These are phyloP conservation scores for Pseudoneurospora amorphoporcata DNA, from an alignment of 495 filamentous ascomycete genomes.

Conservation along the genomic window DNA sequence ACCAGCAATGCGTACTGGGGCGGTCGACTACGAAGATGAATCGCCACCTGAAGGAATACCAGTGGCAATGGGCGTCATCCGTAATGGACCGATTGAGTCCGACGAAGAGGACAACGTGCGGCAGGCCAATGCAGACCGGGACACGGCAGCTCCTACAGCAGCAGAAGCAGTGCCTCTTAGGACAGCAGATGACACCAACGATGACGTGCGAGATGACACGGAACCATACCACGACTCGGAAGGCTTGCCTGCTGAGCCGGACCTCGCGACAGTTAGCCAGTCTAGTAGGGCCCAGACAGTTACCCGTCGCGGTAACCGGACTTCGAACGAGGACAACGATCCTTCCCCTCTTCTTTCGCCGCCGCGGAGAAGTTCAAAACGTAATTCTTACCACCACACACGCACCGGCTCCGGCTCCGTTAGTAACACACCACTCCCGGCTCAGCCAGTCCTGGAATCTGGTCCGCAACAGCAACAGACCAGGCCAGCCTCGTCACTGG, in stretches of 20 bases:
- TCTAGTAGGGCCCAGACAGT: not conserved
- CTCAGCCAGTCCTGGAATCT: constrained; percentile 2
- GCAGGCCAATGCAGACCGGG: constrained; percentile 13
- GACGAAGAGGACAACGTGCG: constrained; percentile 41
- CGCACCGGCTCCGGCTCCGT: constrained; percentile 7
- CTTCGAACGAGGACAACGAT: constrained; percentile 31
- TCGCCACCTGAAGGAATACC: constrained; percentile 44
- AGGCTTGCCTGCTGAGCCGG: not conserved
- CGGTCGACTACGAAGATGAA: constrained; percentile 45
- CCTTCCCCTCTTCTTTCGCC: constrained; percentile 17
- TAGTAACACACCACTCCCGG: constrained; percentile 6
- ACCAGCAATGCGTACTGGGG: constrained; percentile 42
- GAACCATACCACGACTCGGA: constrained; percentile 21
- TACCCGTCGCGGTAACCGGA: not conserved
- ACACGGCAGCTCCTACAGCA: constrained; percentile 16
- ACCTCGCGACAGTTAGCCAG: not conserved
- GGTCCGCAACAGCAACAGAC: constrained; percentile 1
- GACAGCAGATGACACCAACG: constrained; percentile 32
- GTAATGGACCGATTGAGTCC: constrained; percentile 49
- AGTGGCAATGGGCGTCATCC: constrained; percentile 45
- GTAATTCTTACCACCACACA: constrained; percentile 27
- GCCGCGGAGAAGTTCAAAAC: constrained; percentile 54
- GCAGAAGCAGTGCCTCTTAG: constrained; percentile 31
- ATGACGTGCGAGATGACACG: constrained; percentile 22
- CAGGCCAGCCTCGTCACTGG: not conserved